A percentile compares a stretch with the other conserved stretches of the same genome.
Conservation (phyloP, 2,329 filamentous ascomycete species). For the Fusarium goolgardi region DNA sequence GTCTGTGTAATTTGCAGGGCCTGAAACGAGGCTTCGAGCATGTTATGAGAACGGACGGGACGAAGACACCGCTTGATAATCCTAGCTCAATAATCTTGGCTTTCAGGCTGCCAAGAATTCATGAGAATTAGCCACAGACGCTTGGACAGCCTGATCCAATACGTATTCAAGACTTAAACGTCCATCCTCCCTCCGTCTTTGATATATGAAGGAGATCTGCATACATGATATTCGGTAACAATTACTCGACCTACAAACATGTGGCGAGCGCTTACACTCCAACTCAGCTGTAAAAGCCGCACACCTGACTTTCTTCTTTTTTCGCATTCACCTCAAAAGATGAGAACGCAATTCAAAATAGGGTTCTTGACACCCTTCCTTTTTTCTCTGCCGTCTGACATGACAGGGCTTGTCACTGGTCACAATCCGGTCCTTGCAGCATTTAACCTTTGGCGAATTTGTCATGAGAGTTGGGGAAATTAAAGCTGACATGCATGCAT, state of each 20-base stretch:
- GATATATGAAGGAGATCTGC: neutral
- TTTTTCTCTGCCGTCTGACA: neutral
- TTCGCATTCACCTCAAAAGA: neutral
- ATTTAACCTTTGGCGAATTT: neutral
- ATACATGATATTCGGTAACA: neutral
- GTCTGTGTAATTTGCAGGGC: neutral
- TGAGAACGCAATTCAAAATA: too few relatives aligned
- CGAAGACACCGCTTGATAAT: neutral
- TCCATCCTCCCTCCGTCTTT: neutral
- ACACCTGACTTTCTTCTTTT: neutral
- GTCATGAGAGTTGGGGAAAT: neutral
- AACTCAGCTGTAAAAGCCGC: neutral
- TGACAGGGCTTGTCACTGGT: neutral
- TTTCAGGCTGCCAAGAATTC: neutral
- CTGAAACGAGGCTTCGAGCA: neutral
- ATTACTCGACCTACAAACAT: neutral
- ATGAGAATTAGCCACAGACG: too few relatives aligned
- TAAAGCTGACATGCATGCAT: conserved; percentile 9
- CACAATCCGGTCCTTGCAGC: neutral
- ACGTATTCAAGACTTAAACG: neutral
- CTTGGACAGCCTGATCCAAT: neutral
- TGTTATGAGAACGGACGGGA: neutral
- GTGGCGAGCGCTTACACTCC: neutral
- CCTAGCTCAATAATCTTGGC: neutral
- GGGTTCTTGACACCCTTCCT: neutral